Percentiles rank a stretch among this genome's conserved stretches.
These are phyloP conservation scores for Dothidotthia symphoricarpi DNA, from an alignment of 2,329 filamentous ascomycete genomes.

Conservation along the genomic window DNA sequence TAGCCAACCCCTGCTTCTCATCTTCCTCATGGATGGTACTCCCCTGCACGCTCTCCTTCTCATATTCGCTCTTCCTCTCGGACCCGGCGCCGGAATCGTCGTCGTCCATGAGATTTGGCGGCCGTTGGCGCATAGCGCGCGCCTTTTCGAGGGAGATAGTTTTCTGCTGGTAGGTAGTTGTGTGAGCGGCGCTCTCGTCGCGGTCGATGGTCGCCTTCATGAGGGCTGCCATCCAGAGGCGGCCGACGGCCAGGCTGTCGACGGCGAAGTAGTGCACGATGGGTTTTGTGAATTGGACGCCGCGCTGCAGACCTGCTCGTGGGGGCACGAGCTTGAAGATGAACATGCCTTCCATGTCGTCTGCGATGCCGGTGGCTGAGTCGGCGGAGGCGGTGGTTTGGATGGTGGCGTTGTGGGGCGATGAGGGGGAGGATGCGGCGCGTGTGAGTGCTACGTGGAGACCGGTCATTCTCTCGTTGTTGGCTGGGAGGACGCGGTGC, in stretches of 20 bases:
- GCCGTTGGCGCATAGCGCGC: conserved; percentile 80
- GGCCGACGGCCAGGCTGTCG: conserved; percentile 81
- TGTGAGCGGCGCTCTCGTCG: conserved; percentile 72
- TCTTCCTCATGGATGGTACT: conserved; percentile 41
- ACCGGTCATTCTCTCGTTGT: conserved; percentile 85
- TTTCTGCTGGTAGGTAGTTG: conserved; percentile 93
- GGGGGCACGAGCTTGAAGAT: conserved; percentile 98
- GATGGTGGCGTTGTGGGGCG: conserved; percentile 45
- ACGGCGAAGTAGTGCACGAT: conserved; percentile 98
- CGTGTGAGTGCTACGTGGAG: conserved; percentile 90
- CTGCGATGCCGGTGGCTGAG: conserved; percentile 30
- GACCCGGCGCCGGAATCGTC: conserved; percentile 39
- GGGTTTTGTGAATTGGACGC: conserved; percentile 96
- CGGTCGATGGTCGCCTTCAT: conserved; percentile 99
- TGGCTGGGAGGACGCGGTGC: conserved; percentile 91
- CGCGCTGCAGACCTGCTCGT: conserved; percentile 78
- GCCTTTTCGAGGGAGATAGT: conserved; percentile 92
- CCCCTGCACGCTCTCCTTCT: conserved; percentile 38
- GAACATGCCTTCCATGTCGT: conserved; percentile 68
- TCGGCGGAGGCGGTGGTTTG: conserved; percentile 43
- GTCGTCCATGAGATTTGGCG: conserved; percentile 76
- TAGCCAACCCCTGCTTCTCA: conserved; percentile 39
- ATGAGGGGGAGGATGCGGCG: conserved; percentile 68
- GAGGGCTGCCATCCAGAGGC: conserved; percentile 95
- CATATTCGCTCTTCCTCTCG: conserved; percentile 31